These are phyloP conservation scores for Penicillium silybi DNA, from an alignment of 495 filamentous ascomycete genomes.

Conservation along the genomic window DNA sequence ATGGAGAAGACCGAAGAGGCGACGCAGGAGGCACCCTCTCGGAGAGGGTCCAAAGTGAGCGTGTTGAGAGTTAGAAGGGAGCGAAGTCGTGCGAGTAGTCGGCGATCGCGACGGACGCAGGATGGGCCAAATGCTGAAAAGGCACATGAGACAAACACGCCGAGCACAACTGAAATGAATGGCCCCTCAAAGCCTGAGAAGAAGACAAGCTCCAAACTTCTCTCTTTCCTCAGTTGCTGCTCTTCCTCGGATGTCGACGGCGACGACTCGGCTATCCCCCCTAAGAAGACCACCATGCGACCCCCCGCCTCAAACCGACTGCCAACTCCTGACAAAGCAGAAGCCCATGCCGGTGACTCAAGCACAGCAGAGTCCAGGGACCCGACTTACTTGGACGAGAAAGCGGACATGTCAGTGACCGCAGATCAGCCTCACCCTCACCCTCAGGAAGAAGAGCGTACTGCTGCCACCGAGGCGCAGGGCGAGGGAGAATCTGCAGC, in stretches of 20 bases:
- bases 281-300: constrained; percentile 61
- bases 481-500: constrained; percentile 22
- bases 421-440: constrained; percentile 31
- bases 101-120: constrained; percentile 46
- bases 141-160: constrained; percentile 22
- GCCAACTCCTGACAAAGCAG: constrained; percentile 49
- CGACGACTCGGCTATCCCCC: constrained; percentile 57
- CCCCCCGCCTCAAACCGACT: constrained; percentile 52
- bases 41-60: constrained; percentile 64
- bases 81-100: constrained; percentile 64
- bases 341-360: constrained; percentile 47
- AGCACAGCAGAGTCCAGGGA: constrained; percentile 57
- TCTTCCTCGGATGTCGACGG: constrained; percentile 59
- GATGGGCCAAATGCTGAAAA: constrained; percentile 41
- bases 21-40: constrained; percentile 57
- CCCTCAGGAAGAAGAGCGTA: constrained; percentile 34
- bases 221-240: constrained; percentile 79
- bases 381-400: constrained; percentile 48
- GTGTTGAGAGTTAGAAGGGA: constrained; percentile 64
- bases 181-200: constrained; percentile 54
- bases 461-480: constrained; percentile 17
- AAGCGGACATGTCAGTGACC: constrained; percentile 35
- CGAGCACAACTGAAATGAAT: constrained; percentile 27
- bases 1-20: constrained; percentile 62
- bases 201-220: constrained; percentile 51